Evolutionary conservation across 805 yeast genomes (phyloP), one percentile per base, ranked within the genome.

Genomic region (Debaryomyces maramus): DNA sequence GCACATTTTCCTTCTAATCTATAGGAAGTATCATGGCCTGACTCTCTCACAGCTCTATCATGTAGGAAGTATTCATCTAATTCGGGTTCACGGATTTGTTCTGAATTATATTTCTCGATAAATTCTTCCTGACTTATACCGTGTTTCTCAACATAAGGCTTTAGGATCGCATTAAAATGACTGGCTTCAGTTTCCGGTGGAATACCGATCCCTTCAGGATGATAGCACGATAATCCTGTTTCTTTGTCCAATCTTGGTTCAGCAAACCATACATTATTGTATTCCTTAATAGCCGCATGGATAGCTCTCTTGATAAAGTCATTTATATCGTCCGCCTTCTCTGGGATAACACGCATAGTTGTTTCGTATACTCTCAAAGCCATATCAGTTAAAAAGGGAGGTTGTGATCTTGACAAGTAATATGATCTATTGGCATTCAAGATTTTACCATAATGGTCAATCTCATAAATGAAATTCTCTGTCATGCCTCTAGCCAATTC

Each of bases 371-470:
- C 81, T 41, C 79, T 68, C 34, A 85, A 53, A 0, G 93, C 83
- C 95, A 93, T 86, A 61, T 91, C 98, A 0, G 98, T 90, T 43
- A 93, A 67, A 58, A 91, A 91, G 8, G 99, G 99, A 2, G 99
- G 99, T 64, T 93, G 98, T 0, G 97, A 87, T 52, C 99, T 77
- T 43, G 91, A 83, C 34, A 91, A 67, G 58, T 88, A 93, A 64
- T 93, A 91, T 0, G 93, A 80, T 57, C 99, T 76, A 63, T 91
- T 91, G 10, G 99, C 99, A 61, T 91, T 91, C 49, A 93, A 72
- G 40, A 91, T 86, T 70, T 89, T 90, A 34, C 97, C 96, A 61
- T 93, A 91, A 57, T 91, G 82, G 33, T 79, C 71, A 52, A 91
- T 90, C 58, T 93, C 97, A 63, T 83, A 93, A 40, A 88, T 83